Evolutionary conservation across 2,329 filamentous ascomycete genomes (phyloP).

Genomic region (Talaromyces albobiverticillius): DNA sequence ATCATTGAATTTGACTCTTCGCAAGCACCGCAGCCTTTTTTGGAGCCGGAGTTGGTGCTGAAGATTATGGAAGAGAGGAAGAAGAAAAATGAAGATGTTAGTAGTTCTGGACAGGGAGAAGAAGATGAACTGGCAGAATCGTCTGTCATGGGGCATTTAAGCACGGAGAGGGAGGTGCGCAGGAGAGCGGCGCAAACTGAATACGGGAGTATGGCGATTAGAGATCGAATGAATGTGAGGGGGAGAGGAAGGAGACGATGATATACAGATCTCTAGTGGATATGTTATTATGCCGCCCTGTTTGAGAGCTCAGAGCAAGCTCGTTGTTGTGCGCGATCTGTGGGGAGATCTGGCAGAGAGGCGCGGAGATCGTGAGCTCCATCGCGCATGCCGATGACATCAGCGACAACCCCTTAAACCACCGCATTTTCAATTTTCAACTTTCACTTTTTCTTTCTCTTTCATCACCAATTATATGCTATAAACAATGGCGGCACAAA

Average conservation of each 20-base stretch:
- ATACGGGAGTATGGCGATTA: slow-evolving; percentile 33
- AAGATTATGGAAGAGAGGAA: slow-evolving; percentile 21
- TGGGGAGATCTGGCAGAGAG: neutral
- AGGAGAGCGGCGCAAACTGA: slow-evolving; percentile 25
- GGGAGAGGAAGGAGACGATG: slow-evolving; percentile 2
- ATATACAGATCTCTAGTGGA: too few relatives aligned
- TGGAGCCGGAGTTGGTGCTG: slow-evolving; percentile 35
- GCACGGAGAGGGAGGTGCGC: slow-evolving; percentile 14
- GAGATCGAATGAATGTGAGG: slow-evolving; percentile 20
- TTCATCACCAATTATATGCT: neutral
- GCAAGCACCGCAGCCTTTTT: slow-evolving; percentile 35
- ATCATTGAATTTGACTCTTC: slow-evolving; percentile 33
- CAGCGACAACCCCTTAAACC: neutral
- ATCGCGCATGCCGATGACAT: neutral
- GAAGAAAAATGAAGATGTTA: slow-evolving; percentile 5
- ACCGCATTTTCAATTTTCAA: too few relatives aligned
- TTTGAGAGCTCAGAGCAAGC: neutral
- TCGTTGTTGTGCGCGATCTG: neutral
- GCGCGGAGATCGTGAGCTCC: neutral
- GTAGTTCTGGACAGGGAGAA: slow-evolving; percentile 1
- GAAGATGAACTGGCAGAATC: neutral
- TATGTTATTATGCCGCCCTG: neutral
- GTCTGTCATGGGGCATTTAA: neutral
- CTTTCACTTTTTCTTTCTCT: too few relatives aligned
- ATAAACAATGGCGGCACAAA: slow-evolving; percentile 1